phyloP scores from a whole-genome alignment of 352 stramenopile species.

The Aphanomyces invadans region DNA sequence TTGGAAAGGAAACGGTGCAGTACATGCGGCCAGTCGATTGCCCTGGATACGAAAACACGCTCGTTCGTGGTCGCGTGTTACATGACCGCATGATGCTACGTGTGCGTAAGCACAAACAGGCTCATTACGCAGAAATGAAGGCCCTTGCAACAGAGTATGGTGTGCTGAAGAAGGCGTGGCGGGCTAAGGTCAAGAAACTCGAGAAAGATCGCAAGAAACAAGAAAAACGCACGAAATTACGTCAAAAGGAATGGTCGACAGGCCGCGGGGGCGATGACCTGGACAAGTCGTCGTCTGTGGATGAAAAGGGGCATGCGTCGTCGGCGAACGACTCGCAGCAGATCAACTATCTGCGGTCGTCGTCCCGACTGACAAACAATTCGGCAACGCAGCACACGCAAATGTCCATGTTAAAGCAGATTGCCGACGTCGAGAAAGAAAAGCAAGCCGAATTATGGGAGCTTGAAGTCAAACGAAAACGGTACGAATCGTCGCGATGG shows the following conservation, averaged over 20 bases:
- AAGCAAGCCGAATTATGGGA: slow-evolving; percentile 66
- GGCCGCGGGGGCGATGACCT: slow-evolving; percentile 41
- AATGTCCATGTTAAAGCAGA: slow-evolving; percentile 10
- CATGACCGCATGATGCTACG: slow-evolving; percentile 51
- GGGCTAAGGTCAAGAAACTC: slow-evolving; percentile 74
- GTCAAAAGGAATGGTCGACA: slow-evolving; percentile 35
- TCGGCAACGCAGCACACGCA: slow-evolving; percentile 46
- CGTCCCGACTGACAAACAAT: slow-evolving; percentile 80
- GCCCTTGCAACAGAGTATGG: slow-evolving; percentile 70
- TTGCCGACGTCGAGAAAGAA: slow-evolving; percentile 47
- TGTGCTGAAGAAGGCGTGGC: slow-evolving; percentile 74
- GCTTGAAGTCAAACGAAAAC: slow-evolving; percentile 75
- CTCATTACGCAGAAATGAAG: slow-evolving; percentile 59
- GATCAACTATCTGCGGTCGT: slow-evolving; percentile 54
- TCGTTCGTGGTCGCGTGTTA: slow-evolving; percentile 40
- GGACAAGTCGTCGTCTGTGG: no score
- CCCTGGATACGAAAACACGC: slow-evolving; percentile 64
- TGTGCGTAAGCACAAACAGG: slow-evolving; percentile 53
- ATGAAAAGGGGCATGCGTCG: slow-evolving; percentile 24
- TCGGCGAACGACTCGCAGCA: slow-evolving; percentile 30
- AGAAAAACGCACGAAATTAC: slow-evolving; percentile 66
- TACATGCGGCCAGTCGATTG: slow-evolving; percentile 71
- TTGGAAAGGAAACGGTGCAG: slow-evolving; percentile 13
- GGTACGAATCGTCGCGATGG: slow-evolving; percentile 16
- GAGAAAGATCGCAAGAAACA: slow-evolving; percentile 83